A percentile compares a stretch with the other conserved stretches of the same genome.
Evolutionary conservation across 2,329 filamentous ascomycete species (phyloP).

Genomic region (Talaromyces sp.): DNA sequence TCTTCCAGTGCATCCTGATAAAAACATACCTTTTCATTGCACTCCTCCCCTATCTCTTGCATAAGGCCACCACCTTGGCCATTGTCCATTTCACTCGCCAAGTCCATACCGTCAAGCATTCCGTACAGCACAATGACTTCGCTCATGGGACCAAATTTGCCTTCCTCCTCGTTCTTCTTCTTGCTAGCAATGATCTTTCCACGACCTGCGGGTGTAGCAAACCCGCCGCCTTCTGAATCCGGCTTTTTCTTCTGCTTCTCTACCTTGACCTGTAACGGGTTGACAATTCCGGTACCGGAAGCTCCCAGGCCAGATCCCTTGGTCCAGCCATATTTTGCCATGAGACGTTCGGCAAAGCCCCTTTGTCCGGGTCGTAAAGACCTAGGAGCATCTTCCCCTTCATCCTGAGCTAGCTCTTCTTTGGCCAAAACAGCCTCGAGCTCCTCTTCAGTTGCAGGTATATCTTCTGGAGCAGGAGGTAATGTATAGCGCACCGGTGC

Average conservation of each 20-base stretch:
- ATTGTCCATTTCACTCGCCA: constrained; percentile 68
- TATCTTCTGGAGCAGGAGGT: constrained; percentile 47
- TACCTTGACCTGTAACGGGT: constrained; percentile 76
- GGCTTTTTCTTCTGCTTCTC: constrained; percentile 76
- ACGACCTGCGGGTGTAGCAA: constrained; percentile 61
- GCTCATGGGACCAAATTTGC: constrained; percentile 68
- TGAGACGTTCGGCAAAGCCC: constrained; percentile 79
- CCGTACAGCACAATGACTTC: constrained; percentile 75
- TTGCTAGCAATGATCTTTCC: constrained; percentile 78
- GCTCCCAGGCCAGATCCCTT: constrained; percentile 84
- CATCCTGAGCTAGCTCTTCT: constrained; percentile 34
- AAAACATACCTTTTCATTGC: constrained; percentile 63
- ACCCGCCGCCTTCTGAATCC: constrained; percentile 74
- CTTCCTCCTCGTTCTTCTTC: constrained; percentile 47
- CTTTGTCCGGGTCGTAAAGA: constrained; percentile 71
- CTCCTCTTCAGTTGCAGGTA: constrained; percentile 51
- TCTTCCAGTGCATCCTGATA: not conserved
- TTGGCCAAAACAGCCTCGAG: constrained; percentile 44
- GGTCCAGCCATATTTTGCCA: constrained; percentile 91
- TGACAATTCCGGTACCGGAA: constrained; percentile 73
- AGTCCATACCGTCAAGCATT: constrained; percentile 81
- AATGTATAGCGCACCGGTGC: constrained; percentile 70
- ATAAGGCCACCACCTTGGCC: constrained; percentile 60
- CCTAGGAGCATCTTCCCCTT: constrained; percentile 41
- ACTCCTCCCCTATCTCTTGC: constrained; percentile 94